A percentile compares a stretch with the other conserved stretches of the same genome.
Evolutionary conservation across 805 yeast species (phyloP).

Genomic region (Candida corydali): DNA sequence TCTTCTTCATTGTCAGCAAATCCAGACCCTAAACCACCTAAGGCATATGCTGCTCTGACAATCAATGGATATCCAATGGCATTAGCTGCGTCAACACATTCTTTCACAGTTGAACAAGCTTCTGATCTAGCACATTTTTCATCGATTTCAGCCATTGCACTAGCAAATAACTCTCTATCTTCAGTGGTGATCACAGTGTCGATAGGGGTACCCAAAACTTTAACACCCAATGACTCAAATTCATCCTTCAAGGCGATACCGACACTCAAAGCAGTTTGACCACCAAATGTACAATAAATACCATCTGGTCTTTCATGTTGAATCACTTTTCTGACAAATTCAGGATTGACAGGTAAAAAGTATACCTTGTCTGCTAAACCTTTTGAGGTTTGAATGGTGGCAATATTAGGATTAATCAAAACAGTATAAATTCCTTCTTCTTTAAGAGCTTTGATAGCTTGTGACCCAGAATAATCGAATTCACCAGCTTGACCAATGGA

Average conservation of each 20-base stretch:
- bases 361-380: slow-evolving; percentile 98
- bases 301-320: slow-evolving; percentile 95
- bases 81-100: slow-evolving; percentile 80
- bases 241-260: slow-evolving; percentile 96
- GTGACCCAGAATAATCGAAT: slow-evolving; percentile 97
- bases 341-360: slow-evolving; percentile 96
- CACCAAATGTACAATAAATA: slow-evolving; percentile 95
- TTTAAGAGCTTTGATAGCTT: slow-evolving; percentile 96
- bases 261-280: slow-evolving; percentile 95
- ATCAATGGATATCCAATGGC: slow-evolving; percentile 92
- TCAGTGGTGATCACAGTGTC: slow-evolving; percentile 96
- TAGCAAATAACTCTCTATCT: slow-evolving; percentile 94
- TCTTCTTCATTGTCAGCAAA: slow-evolving; percentile 87
- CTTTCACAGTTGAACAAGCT: slow-evolving; percentile 75
- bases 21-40: slow-evolving; percentile 98
- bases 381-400: slow-evolving; percentile 96
- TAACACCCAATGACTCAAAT: slow-evolving; percentile 85
- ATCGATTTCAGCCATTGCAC: slow-evolving; percentile 89
- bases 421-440: slow-evolving; percentile 97
- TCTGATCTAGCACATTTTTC: slow-evolving; percentile 95
- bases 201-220: slow-evolving; percentile 94
- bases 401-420: slow-evolving; percentile 95
- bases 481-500: slow-evolving; percentile 99
- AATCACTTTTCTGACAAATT: slow-evolving; percentile 93
- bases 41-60: slow-evolving; percentile 94